Conservation (phyloP, 129 eudicot genomes). For the Artemisia tridentata region DNA sequence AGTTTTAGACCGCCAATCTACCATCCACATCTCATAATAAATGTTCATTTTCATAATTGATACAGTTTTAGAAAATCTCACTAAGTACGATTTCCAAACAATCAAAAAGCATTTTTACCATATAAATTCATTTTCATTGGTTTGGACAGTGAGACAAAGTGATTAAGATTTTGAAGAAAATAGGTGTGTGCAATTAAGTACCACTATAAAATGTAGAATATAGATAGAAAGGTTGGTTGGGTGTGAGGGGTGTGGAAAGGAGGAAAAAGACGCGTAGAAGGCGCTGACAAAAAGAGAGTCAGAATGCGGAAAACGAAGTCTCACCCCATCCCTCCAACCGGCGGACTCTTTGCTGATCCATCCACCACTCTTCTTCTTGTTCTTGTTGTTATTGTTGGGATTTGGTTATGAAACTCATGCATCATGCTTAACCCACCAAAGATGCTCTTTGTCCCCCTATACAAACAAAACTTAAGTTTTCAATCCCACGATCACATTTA, state of each 20-base stretch:
- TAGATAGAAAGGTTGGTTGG: background rate
- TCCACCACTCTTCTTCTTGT: slow-evolving; percentile 16
- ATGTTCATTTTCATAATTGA: too few relatives aligned
- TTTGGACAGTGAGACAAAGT: too few relatives aligned
- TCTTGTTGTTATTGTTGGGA: slow-evolving; percentile 18
- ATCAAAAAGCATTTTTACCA: too few relatives aligned
- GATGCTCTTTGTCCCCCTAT: slow-evolving; percentile 32
- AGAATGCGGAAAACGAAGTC: slow-evolving; percentile 21
- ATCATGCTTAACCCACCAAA: slow-evolving; percentile 21
- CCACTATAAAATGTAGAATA: background rate
- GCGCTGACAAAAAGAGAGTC: slow-evolving; percentile 32
- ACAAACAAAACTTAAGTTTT: background rate
- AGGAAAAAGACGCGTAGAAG: slow-evolving; percentile 30
- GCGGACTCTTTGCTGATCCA: slow-evolving; percentile 41
- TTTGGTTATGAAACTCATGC: slow-evolving; percentile 39
- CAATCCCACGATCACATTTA: background rate
- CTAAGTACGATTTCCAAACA: too few relatives aligned
- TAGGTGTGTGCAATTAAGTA: background rate
- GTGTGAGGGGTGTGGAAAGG: slow-evolving; percentile 1
- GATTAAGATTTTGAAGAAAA: background rate
- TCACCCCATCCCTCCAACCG: slow-evolving; percentile 38
- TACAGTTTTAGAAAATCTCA: too few relatives aligned
- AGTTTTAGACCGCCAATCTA: too few relatives aligned
- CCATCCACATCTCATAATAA: too few relatives aligned
- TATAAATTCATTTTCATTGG: too few relatives aligned